phyloP scores from a whole-genome alignment of 2,329 filamentous ascomycete genomes.

The Incumbomyces delicatus region DNA sequence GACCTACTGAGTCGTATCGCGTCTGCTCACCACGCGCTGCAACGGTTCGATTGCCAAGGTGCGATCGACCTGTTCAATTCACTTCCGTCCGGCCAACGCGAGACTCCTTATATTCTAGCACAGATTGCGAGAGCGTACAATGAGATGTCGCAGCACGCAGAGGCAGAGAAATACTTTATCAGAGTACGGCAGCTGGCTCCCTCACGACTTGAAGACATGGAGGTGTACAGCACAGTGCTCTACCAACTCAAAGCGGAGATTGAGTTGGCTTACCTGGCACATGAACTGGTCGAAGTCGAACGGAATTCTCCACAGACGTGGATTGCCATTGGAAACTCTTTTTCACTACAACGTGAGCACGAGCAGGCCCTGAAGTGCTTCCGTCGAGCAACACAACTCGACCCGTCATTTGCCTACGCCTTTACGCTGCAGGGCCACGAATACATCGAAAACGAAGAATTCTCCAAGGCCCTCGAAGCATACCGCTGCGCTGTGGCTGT shows the following conservation, averaged over 20 bases:
- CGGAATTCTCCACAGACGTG: conserved; percentile 89
- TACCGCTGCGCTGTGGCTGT: conserved; percentile 80
- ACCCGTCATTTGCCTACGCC: conserved; percentile 86
- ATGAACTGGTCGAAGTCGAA: conserved; percentile 76
- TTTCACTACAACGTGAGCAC: conserved; percentile 83
- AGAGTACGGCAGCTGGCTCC: conserved; percentile 71
- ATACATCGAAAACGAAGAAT: conserved; percentile 91
- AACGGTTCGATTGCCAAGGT: conserved; percentile 68
- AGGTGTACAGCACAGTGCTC: conserved; percentile 96
- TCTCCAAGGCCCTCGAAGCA: conserved; percentile 80
- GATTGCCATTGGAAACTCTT: conserved; percentile 92
- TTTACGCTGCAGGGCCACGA: conserved; percentile 95
- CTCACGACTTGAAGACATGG: conserved; percentile 84
- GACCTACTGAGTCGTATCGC: conserved; percentile 76
- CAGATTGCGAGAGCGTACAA: conserved; percentile 87
- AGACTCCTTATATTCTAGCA: conserved; percentile 86
- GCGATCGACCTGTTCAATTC: conserved; percentile 64
- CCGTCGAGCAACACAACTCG: conserved; percentile 81
- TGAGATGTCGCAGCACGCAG: conserved; percentile 75
- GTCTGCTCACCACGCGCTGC: conserved; percentile 65
- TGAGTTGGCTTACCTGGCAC: conserved; percentile 81
- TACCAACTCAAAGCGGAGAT: conserved; percentile 94
- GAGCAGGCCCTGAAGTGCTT: conserved; percentile 93
- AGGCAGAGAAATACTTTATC: conserved; percentile 79
- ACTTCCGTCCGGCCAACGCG: conserved; percentile 64